phyloP scores from a whole-genome alignment of 2,329 filamentous ascomycete species.

The Dactylellina sp. region DNA sequence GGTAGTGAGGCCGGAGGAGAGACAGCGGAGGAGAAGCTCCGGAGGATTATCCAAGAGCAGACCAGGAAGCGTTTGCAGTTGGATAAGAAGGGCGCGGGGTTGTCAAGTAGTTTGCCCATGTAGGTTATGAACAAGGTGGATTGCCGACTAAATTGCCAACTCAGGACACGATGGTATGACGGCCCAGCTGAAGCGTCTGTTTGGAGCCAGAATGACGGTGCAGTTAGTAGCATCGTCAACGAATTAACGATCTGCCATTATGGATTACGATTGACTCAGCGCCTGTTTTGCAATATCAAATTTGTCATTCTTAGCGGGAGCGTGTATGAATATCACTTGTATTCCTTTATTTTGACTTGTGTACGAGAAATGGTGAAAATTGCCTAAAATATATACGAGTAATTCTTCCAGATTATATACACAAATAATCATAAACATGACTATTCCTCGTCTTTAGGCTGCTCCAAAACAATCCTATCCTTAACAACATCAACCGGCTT shows the following conservation, averaged over 20 bases:
- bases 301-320: conserved; percentile 33
- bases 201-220: too few species aligned
- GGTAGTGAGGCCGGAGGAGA: conserved; percentile 38
- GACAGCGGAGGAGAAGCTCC: conserved; percentile 51
- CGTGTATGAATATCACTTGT: conserved; percentile 28
- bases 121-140: conserved; percentile 1
- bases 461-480: conserved; percentile 32
- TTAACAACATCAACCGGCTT: conserved; percentile 35
- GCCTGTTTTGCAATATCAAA: background rate
- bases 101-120: conserved; percentile 54
- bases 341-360: conserved; percentile 10
- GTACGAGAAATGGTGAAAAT: background rate
- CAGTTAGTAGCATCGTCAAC: background rate
- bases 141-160: too few species aligned
- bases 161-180: too few species aligned
- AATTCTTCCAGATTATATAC: conserved; percentile 10
- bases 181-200: too few species aligned
- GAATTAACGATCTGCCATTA: conserved; percentile 8
- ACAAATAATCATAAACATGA: conserved; percentile 10
- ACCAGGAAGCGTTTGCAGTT: conserved; percentile 43
- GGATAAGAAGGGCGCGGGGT: conserved; percentile 48
- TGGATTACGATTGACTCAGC: conserved; percentile 12
- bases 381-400: background rate
- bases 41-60: conserved; percentile 54
- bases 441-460: conserved; percentile 6